These are phyloP conservation scores for Alternaria sp. DNA, from an alignment of 2,329 filamentous ascomycete genomes.

Conservation along the genomic window DNA sequence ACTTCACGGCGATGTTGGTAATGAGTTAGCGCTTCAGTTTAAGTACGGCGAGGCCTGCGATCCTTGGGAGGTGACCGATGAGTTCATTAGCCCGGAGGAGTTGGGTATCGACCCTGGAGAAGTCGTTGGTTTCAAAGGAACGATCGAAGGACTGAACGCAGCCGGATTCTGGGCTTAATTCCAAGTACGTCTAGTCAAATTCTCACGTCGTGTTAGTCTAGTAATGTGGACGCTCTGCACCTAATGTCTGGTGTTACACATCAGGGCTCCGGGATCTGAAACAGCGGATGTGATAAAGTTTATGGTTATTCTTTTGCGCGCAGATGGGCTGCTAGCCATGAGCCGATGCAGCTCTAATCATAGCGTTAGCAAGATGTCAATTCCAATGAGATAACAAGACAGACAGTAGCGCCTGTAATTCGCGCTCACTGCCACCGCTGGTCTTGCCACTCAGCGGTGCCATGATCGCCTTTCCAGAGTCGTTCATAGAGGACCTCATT, in stretches of 20 bases:
- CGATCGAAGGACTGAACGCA: conserved; percentile 25
- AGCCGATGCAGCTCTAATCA: background rate
- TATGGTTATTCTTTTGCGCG: background rate
- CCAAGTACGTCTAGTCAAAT: background rate
- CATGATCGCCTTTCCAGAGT: background rate
- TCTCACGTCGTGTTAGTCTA: background rate
- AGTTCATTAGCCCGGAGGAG: conserved; percentile 36
- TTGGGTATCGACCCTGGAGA: conserved; percentile 37
- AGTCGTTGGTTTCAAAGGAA: conserved; percentile 36
- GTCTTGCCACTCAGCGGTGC: background rate
- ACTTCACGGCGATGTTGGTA: conserved; percentile 34
- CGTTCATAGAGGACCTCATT: no score
- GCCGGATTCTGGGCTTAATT: conserved; percentile 12
- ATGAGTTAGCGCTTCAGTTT: conserved; percentile 38
- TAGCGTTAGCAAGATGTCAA: background rate
- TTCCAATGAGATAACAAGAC: background rate
- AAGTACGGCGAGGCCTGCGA: conserved; percentile 40
- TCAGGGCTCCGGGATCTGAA: background rate
- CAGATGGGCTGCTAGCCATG: background rate
- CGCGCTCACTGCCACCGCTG: background rate
- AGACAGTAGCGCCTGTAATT: background rate
- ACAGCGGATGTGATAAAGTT: background rate
- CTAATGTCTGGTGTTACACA: no score
- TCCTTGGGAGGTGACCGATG: conserved; percentile 37
- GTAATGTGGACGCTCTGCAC: no score